Percentiles rank a stretch among this genome's conserved stretches.
Conservation (phyloP, 768 basidiomycete genomes). For the Cystobasidium ongulense region DNA sequence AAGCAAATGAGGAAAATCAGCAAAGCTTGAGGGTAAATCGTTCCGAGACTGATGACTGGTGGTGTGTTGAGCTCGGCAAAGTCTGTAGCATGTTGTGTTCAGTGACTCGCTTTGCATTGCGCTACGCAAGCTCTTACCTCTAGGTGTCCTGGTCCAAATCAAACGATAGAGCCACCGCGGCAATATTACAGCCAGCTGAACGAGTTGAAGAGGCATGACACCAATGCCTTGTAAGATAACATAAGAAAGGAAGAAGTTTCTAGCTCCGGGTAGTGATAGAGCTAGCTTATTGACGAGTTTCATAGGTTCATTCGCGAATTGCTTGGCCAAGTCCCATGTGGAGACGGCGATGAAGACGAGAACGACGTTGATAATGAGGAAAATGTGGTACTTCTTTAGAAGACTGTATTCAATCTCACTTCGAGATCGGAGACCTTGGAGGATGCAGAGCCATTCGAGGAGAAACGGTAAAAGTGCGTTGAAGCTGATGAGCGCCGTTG, state of each 20-base stretch:
- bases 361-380: slow-evolving; percentile 50
- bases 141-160: slow-evolving; percentile 77
- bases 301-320: slow-evolving; percentile 84
- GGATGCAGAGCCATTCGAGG: slow-evolving; percentile 57
- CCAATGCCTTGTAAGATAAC: slow-evolving; percentile 80
- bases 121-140: slow-evolving; percentile 54
- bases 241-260: slow-evolving; percentile 58
- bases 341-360: slow-evolving; percentile 40
- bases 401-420: slow-evolving; percentile 91
- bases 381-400: slow-evolving; percentile 90
- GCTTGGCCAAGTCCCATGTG: slow-evolving; percentile 62
- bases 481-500: slow-evolving; percentile 76
- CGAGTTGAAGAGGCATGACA: slow-evolving; percentile 83
- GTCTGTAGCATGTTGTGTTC: slow-evolving; percentile 51
- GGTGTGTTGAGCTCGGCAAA: slow-evolving; percentile 94
- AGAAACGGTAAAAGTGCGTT: slow-evolving; percentile 83
- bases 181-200: slow-evolving; percentile 81
- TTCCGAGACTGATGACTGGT: slow-evolving; percentile 95
- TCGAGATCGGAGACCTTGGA: slow-evolving; percentile 80
- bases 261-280: slow-evolving; percentile 58
- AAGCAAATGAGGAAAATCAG: slow-evolving; percentile 91
- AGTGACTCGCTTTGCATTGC: not conserved
- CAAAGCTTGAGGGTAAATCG: slow-evolving; percentile 93
- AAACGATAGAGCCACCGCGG: slow-evolving; percentile 65
- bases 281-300: slow-evolving; percentile 92